Conservation (phyloP, 2,329 filamentous ascomycete genomes). For the Gnomoniopsis smithogilvyi region DNA sequence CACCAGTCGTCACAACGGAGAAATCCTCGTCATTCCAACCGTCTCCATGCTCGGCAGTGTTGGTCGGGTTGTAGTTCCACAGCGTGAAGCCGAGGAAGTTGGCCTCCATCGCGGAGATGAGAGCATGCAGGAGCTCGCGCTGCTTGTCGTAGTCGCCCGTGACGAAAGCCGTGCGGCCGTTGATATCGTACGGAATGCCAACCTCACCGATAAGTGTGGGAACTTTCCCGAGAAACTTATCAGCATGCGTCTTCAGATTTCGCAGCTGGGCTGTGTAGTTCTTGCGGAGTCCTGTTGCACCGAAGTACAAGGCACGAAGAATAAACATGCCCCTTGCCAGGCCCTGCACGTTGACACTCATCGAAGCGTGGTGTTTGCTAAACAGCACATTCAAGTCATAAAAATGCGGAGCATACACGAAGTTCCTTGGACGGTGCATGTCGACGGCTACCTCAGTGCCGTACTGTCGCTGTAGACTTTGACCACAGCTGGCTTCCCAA, state of each 20-base stretch:
- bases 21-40: conserved; percentile 43
- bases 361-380: conserved; percentile 31
- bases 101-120: conserved; percentile 39
- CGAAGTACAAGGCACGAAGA: conserved; percentile 38
- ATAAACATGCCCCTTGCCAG: conserved; percentile 37
- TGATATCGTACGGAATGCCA: conserved; percentile 39
- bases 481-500: conserved; percentile 26
- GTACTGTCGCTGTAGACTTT: conserved; percentile 21
- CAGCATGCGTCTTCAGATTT: conserved; percentile 33
- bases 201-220: conserved; percentile 38
- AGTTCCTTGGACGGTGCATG: conserved; percentile 26
- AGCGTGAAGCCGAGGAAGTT: conserved; percentile 34
- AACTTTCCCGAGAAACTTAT: conserved; percentile 29
- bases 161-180: conserved; percentile 31
- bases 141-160: conserved; percentile 37
- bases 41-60: conserved; percentile 35
- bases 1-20: conserved; percentile 36
- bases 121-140: conserved; percentile 35
- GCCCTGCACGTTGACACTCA: conserved; percentile 39
- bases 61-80: conserved; percentile 39
- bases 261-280: conserved; percentile 37
- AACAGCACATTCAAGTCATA: conserved; percentile 41
- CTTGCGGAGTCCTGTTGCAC: conserved; percentile 31
- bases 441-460: conserved; percentile 27
- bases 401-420: conserved; percentile 41